These are phyloP conservation scores for Ilex aquifolium DNA, from an alignment of 257 asterid genomes.

Conservation along the genomic window DNA sequence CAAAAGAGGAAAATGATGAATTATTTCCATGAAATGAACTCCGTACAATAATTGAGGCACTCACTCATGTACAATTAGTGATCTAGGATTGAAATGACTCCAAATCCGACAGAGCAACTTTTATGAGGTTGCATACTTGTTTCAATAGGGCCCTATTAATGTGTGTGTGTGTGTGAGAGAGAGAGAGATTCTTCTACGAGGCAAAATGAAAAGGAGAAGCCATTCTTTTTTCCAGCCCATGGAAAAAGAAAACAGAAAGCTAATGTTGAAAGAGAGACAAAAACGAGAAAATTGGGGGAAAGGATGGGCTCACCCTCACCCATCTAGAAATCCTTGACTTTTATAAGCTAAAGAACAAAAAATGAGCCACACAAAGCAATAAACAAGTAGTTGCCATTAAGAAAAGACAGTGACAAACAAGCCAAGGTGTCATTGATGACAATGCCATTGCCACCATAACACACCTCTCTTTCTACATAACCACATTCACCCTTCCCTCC, in stretches of 20 bases:
- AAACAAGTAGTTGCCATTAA: slow-evolving; percentile 18
- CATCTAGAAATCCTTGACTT: slow-evolving; percentile 60
- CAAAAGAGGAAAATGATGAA: too few relatives aligned
- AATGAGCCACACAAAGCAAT: slow-evolving; percentile 1
- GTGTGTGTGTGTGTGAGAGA: too few relatives aligned
- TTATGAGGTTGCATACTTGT: too few relatives aligned
- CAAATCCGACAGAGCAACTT: too few relatives aligned
- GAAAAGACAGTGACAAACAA: slow-evolving; percentile 23
- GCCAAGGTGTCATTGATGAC: slow-evolving; percentile 24
- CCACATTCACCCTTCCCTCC: slow-evolving; percentile 1
- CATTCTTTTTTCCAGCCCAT: too few relatives aligned
- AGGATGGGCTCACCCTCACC: slow-evolving; percentile 21
- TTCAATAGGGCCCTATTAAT: too few relatives aligned
- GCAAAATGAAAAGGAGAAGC: too few relatives aligned
- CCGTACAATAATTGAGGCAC: too few relatives aligned
- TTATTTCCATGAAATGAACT: too few relatives aligned
- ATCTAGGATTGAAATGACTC: too few relatives aligned
- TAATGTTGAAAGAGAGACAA: slow-evolving; percentile 23
- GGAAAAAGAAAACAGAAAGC: slow-evolving; percentile 1
- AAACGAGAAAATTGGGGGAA: slow-evolving; percentile 30
- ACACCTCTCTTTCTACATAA: too few relatives aligned
- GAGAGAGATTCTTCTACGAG: not conserved
- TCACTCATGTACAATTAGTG: too few relatives aligned
- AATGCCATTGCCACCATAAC: slow-evolving; percentile 24
- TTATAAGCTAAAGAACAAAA: slow-evolving; percentile 5